Evolutionary conservation across 257 asterid genomes (phyloP).

Genomic region (Sherardia arvensis): DNA sequence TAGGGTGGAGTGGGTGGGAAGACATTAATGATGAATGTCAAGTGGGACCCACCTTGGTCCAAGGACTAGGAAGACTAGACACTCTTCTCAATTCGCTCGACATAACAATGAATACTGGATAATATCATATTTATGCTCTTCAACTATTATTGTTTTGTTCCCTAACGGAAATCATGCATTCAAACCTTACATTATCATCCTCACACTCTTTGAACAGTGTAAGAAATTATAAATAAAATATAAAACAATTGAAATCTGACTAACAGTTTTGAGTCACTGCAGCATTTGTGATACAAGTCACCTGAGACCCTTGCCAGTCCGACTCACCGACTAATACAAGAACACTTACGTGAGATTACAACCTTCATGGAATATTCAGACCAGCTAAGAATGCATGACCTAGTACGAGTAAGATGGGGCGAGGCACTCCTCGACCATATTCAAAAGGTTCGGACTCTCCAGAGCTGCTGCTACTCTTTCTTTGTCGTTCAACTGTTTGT

Average conservation of each 20-base stretch:
- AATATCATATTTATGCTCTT: not conserved
- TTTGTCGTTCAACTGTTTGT: constrained; percentile 91
- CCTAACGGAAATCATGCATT: not conserved
- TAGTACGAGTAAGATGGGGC: constrained; percentile 57
- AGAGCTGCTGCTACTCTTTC: constrained; percentile 94
- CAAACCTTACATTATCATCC: too few species aligned
- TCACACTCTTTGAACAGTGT: too few species aligned
- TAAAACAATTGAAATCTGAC: too few species aligned
- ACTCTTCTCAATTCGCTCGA: constrained; percentile 2
- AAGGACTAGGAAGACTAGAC: constrained; percentile 1
- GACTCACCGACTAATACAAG: not conserved
- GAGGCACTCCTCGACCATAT: constrained; percentile 80
- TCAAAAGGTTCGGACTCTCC: constrained; percentile 73
- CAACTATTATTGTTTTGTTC: constrained; percentile 14
- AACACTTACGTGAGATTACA: not conserved
- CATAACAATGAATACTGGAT: constrained; percentile 18
- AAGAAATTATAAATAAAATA: too few species aligned
- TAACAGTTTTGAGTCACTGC: not conserved
- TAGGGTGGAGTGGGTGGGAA: not conserved
- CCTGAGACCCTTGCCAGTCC: not conserved
- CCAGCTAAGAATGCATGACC: not conserved
- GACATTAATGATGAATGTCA: constrained; percentile 28
- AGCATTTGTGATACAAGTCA: not conserved
- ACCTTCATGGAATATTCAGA: not conserved
- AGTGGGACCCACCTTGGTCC: constrained; percentile 8